These are phyloP conservation scores for Cymbomonas tetramitiformis DNA, from an alignment of 139 green algal genomes.

Conservation along the genomic window DNA sequence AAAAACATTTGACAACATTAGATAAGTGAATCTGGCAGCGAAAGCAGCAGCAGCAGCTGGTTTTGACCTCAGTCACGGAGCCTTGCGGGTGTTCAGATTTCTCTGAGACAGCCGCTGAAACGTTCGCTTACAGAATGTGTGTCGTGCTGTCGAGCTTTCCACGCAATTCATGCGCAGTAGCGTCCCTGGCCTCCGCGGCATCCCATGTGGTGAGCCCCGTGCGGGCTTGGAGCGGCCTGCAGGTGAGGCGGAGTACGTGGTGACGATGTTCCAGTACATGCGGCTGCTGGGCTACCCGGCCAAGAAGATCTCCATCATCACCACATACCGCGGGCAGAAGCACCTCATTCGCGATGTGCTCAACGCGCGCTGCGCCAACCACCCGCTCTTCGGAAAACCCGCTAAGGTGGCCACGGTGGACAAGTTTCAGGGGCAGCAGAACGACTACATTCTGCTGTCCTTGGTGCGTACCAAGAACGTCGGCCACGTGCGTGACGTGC, in stretches of 20 bases:
- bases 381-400: constrained; percentile 72
- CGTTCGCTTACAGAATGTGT: too few relatives aligned
- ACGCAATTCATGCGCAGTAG: too few relatives aligned
- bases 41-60: too few relatives aligned
- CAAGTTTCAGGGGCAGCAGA: constrained; percentile 97
- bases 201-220: too few relatives aligned
- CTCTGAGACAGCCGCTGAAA: too few relatives aligned
- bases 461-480: constrained; percentile 78
- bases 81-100: too few relatives aligned
- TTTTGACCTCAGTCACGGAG: too few relatives aligned
- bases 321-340: constrained; percentile 96
- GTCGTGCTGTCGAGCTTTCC: too few relatives aligned
- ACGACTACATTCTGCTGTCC: constrained; percentile 85
- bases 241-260: constrained; percentile 82
- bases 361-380: constrained; percentile 57
- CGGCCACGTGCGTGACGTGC: constrained; percentile 87
- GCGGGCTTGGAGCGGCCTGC: too few relatives aligned
- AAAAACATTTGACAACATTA: too few relatives aligned
- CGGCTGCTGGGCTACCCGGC: constrained; percentile 83
- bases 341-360: constrained; percentile 83
- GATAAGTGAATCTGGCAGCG: too few relatives aligned
- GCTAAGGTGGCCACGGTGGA: constrained; percentile 87
- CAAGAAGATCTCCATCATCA: constrained; percentile 80
- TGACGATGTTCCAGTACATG: constrained; percentile 83
- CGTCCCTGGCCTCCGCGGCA: too few relatives aligned